These are phyloP conservation scores for Phanerochaete sordida DNA, from an alignment of 768 basidiomycete genomes.

Conservation along the genomic window DNA sequence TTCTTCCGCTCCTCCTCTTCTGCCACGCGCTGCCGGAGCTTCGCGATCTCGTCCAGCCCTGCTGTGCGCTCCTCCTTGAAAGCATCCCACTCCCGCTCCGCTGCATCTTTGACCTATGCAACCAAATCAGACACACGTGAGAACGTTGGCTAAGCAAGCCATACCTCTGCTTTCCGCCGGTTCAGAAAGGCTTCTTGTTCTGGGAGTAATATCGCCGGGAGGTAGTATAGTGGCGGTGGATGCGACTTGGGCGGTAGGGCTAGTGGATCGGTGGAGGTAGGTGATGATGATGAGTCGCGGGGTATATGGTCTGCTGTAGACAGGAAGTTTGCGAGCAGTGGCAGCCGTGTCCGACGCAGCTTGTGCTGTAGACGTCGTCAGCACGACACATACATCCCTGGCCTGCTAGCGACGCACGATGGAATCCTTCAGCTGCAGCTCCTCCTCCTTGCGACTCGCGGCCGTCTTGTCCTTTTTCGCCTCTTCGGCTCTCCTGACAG, in stretches of 20 bases:
- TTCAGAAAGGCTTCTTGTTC: constrained; percentile 67
- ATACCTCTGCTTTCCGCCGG: constrained; percentile 61
- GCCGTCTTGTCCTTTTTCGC: constrained; percentile 77
- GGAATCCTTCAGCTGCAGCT: constrained; percentile 76
- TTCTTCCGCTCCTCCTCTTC: constrained; percentile 57
- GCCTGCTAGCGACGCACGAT: constrained; percentile 48
- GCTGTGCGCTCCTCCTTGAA: constrained; percentile 59
- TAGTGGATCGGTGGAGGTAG: constrained; percentile 33
- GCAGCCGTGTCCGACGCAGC: constrained; percentile 67
- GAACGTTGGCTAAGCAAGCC: constrained; percentile 13
- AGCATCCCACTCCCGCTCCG: constrained; percentile 63
- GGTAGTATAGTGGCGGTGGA: constrained; percentile 75
- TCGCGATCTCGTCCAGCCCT: constrained; percentile 59
- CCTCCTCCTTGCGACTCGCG: constrained; percentile 80
- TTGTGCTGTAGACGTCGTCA: constrained; percentile 49
- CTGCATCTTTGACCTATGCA: constrained; percentile 53
- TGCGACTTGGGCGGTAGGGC: constrained; percentile 56
- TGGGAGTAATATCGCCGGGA: constrained; percentile 64
- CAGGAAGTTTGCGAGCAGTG: constrained; percentile 71
- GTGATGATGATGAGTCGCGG: constrained; percentile 25
- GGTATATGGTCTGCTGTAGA: constrained; percentile 69
- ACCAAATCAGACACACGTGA: not conserved
- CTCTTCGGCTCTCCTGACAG: constrained; percentile 82
- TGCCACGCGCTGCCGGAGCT: constrained; percentile 59
- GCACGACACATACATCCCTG: not conserved